Conservation (phyloP, 2,329 filamentous ascomycete genomes). For the Rhytidhysteron rufulum region DNA sequence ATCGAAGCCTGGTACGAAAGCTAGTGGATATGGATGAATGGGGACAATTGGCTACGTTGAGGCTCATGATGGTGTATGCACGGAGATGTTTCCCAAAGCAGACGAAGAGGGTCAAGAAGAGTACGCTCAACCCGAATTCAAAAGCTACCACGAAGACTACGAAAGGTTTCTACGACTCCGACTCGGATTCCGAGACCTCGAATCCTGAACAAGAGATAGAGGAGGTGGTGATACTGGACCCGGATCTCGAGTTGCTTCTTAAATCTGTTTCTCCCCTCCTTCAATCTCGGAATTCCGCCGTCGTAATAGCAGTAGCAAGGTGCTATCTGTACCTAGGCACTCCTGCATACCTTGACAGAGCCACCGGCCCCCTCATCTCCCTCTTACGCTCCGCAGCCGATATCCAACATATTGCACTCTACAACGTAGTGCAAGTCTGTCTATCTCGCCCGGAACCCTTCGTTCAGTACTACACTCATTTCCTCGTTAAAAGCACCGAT, state of each 20-base stretch:
- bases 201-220: slow-evolving; percentile 49
- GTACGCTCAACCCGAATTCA: slow-evolving; percentile 24
- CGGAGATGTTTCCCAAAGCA: slow-evolving; percentile 80
- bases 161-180: slow-evolving; percentile 72
- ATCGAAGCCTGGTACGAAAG: slow-evolving; percentile 79
- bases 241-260: slow-evolving; percentile 78
- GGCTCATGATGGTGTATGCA: slow-evolving; percentile 78
- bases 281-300: slow-evolving; percentile 88
- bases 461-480: slow-evolving; percentile 82
- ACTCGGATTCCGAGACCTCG: slow-evolving; percentile 40
- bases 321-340: slow-evolving; percentile 85
- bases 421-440: slow-evolving; percentile 94
- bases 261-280: slow-evolving; percentile 78
- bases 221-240: slow-evolving; percentile 63
- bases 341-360: slow-evolving; percentile 66
- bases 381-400: slow-evolving; percentile 81
- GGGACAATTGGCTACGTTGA: slow-evolving; percentile 82
- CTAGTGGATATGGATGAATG: slow-evolving; percentile 99
- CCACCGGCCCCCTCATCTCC: slow-evolving; percentile 81
- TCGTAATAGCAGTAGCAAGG: slow-evolving; percentile 81
- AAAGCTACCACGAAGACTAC: slow-evolving; percentile 40
- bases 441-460: slow-evolving; percentile 74
- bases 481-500: slow-evolving; percentile 79
- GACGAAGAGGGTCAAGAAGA: slow-evolving; percentile 55
- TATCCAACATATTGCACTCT: slow-evolving; percentile 83